Percentiles rank a stretch among this genome's conserved stretches.
phyloP scores from a whole-genome alignment of 805 yeast genomes.

The Hanseniaspora nectarophila region DNA sequence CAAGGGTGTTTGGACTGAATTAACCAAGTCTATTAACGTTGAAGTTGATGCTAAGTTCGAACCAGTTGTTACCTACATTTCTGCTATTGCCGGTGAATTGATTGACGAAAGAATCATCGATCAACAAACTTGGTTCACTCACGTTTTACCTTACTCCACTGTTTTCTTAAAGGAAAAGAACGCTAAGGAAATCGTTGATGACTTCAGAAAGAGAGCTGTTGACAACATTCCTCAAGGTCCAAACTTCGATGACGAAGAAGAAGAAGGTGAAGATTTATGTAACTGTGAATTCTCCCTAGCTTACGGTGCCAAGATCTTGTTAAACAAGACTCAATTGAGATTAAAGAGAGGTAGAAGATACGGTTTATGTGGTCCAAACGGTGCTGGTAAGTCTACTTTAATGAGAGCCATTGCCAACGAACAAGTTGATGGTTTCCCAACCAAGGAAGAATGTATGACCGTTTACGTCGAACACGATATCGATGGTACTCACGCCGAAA shows the following conservation, averaged over 20 bases:
- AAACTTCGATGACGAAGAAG: conserved; percentile 89
- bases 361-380: conserved; percentile 99
- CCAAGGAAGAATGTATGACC: conserved; percentile 97
- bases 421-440: conserved; percentile 99
- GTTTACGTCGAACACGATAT: conserved; percentile 99
- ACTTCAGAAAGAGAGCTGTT: conserved; percentile 89
- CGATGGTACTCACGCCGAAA: conserved; percentile 95
- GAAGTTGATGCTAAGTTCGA: conserved; percentile 65
- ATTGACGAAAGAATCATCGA: conserved; percentile 95
- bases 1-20: conserved; percentile 62
- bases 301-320: conserved; percentile 99
- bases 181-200: conserved; percentile 82
- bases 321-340: conserved; percentile 98
- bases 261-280: conserved; percentile 99
- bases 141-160: conserved; percentile 87
- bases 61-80: conserved; percentile 66
- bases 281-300: conserved; percentile 99
- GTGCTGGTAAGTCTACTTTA: conserved; percentile 99
- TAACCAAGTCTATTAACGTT: conserved; percentile 52
- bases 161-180: conserved; percentile 88
- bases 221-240: conserved; percentile 98
- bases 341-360: conserved; percentile 98
- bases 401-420: conserved; percentile 97
- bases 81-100: conserved; percentile 97
- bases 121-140: conserved; percentile 80